Conservation (phyloP, 225 moss, liverwort and hornwort species). For the Marchantia paleacea region DNA sequence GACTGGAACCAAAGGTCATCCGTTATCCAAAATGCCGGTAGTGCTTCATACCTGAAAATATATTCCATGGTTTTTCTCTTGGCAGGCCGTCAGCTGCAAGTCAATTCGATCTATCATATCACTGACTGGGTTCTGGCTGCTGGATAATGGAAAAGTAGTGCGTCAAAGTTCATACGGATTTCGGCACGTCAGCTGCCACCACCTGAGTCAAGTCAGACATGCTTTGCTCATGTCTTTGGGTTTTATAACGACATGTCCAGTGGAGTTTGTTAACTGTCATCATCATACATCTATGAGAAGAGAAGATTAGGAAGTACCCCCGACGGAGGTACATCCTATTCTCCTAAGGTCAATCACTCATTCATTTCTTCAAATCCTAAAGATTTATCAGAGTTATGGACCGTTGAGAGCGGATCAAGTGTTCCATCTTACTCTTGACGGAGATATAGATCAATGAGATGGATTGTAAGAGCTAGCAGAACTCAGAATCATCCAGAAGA, state of each 20-base stretch:
- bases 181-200: neutral
- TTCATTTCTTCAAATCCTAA: too few relatives aligned
- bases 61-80: neutral
- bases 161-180: neutral
- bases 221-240: neutral
- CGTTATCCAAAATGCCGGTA: too few relatives aligned
- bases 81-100: neutral
- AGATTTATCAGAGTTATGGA: too few relatives aligned
- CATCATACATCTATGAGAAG: neutral
- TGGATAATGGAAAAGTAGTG: neutral
- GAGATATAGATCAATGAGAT: too few relatives aligned
- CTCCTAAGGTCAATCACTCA: too few relatives aligned
- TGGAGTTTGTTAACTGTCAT: constrained; percentile 2
- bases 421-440: too few relatives aligned
- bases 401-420: too few relatives aligned
- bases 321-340: too few relatives aligned
- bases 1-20: too few relatives aligned
- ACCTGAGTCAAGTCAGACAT: neutral
- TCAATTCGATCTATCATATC: neutral
- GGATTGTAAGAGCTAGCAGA: too few relatives aligned
- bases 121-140: neutral
- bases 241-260: neutral
- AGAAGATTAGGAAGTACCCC: neutral
- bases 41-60: too few relatives aligned
- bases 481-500: too few relatives aligned